Conservation (phyloP, 1,284 basidiomycete species). For the Trichosporon sp. region DNA sequence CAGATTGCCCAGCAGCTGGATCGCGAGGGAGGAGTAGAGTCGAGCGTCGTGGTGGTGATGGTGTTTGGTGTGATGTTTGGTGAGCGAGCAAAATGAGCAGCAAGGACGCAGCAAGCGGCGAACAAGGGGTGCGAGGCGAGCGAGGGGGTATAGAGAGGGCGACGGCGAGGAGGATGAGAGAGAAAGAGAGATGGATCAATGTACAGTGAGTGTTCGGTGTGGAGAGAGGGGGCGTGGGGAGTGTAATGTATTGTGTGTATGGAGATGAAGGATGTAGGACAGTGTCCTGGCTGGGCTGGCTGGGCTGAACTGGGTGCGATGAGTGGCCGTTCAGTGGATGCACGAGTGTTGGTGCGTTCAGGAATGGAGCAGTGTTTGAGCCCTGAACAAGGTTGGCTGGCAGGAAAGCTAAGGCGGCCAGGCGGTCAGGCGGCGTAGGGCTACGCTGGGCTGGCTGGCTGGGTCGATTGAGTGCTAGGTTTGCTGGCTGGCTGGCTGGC, state of each 20-base stretch:
- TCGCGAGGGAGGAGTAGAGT: background rate
- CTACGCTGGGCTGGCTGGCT: background rate
- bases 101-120: background rate
- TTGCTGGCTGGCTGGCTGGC: background rate
- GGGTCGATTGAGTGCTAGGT: background rate
- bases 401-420: background rate
- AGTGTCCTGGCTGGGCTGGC: no score
- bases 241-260: background rate
- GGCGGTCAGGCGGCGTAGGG: no score
- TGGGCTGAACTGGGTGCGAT: background rate
- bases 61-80: background rate
- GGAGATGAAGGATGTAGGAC: constrained; percentile 1
- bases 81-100: background rate
- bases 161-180: constrained; percentile 5
- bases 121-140: background rate
- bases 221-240: background rate
- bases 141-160: background rate
- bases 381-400: constrained; percentile 4
- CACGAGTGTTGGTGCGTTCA: background rate
- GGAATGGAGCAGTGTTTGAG: background rate
- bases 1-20: background rate
- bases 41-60: background rate
- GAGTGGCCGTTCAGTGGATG: background rate
- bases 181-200: background rate
- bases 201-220: constrained; percentile 4